A percentile compares a stretch with the other conserved stretches of the same genome.
Evolutionary conservation across 257 asterid genomes (phyloP).

Genomic region (Solanum sitiens): DNA sequence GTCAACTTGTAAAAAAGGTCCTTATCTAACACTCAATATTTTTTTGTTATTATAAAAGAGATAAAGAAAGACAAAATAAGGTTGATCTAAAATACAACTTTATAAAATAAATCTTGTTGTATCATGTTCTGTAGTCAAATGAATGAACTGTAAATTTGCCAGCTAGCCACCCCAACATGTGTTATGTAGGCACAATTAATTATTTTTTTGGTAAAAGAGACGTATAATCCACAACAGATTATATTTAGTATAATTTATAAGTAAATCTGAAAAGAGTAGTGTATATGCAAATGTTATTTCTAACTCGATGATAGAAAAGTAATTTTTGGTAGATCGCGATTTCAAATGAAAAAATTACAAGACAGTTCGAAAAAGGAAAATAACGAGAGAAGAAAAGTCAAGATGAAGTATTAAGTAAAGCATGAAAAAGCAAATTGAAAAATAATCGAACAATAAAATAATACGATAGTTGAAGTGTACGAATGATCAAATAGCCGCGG

Average conservation of each 20-base stretch:
- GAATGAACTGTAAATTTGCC: not conserved
- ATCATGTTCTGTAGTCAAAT: not conserved
- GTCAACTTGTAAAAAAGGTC: not conserved
- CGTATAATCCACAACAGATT: too few relatives aligned
- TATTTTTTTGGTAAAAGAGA: too few relatives aligned
- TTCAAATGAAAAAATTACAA: too few relatives aligned
- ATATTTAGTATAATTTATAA: too few relatives aligned
- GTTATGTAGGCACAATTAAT: not conserved
- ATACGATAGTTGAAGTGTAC: not conserved
- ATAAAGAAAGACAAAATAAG: not conserved
- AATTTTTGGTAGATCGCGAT: rapidly evolving
- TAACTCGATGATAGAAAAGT: too few relatives aligned
- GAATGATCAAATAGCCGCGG: not conserved
- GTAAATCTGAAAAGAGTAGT: rapidly evolving
- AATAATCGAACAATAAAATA: not conserved
- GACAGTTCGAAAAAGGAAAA: too few relatives aligned
- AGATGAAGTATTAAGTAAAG: not conserved
- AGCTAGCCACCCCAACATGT: not conserved
- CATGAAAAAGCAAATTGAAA: not conserved
- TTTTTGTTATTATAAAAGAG: not conserved
- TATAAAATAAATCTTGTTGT: not conserved
- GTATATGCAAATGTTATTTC: rapidly evolving
- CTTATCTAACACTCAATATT: not conserved
- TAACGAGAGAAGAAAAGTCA: too few relatives aligned
- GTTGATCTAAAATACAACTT: not conserved